Evolutionary conservation across 2,329 filamentous ascomycete genomes (phyloP), one percentile per base, ranked within the genome.

Genomic region (Ophiocordyceps sinensis): DNA sequence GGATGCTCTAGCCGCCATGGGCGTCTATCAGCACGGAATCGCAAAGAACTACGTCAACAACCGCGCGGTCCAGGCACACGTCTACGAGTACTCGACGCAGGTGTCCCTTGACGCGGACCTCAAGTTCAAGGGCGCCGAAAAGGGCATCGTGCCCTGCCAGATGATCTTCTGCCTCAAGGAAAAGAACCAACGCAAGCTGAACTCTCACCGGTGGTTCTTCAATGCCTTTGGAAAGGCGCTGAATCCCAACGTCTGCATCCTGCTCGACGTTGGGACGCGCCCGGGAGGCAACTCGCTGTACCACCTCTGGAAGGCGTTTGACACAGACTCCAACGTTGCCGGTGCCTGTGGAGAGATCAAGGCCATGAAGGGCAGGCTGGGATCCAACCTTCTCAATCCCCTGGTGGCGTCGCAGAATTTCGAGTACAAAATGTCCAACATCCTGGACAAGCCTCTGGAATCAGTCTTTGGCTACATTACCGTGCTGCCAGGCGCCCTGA

Each of bases 361-460:
- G 58, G 91, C 91, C 1, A 94, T 94, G 64, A 94, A 95, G 60
- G 91, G 91, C 8, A 85, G 81, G 49, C 79, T 75, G 21, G 88
- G 86, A 55, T 67, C 78, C 5, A 86, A 89, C 47, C 71, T 98
- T 14, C 67, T 98, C 37, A 98, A 98, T 53, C 91, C 91, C 0
- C 70, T 98, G 6, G 89, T 98, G 14, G 91, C 91, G 0, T 94
- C 87, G 37, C 91, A 98, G 54, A 98, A 98, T 59, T 98, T 98
- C 51, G 91, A 98, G 67, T 98, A 98, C 70, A 98, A 98, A 63
- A 95, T 98, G 86, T 94, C 87, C 34, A 98, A 98, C 53, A 98
- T 98, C 53, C 71, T 98, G 23, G 91, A 98, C 59, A 98, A 98
- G 61, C 91, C 91, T 0, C 68, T 98, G 2, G 91, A 98, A 60